Evolutionary conservation across 306 rosid species (phyloP), one percentile per base, ranked within the genome.

Genomic region (Luffa acutangula): DNA sequence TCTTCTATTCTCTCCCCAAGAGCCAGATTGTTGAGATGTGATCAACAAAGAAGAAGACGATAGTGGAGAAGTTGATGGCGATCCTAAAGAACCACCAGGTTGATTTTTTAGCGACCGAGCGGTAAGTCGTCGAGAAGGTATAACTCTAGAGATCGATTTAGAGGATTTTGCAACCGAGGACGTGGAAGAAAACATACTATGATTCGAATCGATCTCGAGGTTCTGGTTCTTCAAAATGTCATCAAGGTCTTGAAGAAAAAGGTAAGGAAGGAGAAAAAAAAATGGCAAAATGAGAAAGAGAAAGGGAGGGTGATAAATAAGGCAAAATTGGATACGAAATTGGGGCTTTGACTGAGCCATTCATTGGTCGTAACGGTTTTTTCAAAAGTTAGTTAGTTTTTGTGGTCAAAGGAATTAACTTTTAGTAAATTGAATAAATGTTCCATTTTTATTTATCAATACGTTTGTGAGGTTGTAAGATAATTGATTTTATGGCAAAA

Each of bases 151-250:
- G 5, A 75, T 49, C 0, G 80, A 59, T 34, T 58, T 54, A 10
- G 81, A 37, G 34, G 84, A 82, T 82, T 81, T 85, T 80, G 82
- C 81, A 3, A 21, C 9, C 31, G 73, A 64, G 37, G 82, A 59
- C 37, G 80, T 84, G 81, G 79, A 78, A 75, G 92, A 86, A 91
- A 87, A 91, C 96, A 89, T 93, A 42, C 57, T 82, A 72, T 72
- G 88, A 0, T 85, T 79, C n/a, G 21, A 14, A 48, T 72, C 12
- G 17, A 46, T 36, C 39, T 34, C 5, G 53, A 43, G 11, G 11
- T 25, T 25, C 31, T 25, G 31, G 13, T 71, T 41, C 11, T 71
- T 48, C 53, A 18, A 12, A n/a, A 43, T 43, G 1, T 41, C 53
- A 7, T 70, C 2, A 14, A 65, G 18, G 15, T 65, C 25, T 65